These are phyloP conservation scores for Cryphonectria carpinicola DNA, from an alignment of 2,329 filamentous ascomycete species.

Conservation along the genomic window DNA sequence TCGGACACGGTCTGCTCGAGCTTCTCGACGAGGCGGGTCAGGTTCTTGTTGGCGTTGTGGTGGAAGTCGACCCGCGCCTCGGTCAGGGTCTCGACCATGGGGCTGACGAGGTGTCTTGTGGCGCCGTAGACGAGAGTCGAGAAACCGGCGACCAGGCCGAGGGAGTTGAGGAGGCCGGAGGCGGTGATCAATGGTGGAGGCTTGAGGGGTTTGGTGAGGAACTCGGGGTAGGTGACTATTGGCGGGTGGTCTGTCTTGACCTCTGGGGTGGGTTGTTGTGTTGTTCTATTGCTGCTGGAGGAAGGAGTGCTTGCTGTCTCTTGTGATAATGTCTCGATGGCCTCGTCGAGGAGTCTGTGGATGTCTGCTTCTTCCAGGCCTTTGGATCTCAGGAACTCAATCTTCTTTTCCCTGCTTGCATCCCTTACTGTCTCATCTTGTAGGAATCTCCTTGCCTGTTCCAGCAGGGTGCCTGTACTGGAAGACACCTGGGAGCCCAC, in stretches of 20 bases:
- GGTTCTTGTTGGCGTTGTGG: conserved; percentile 50
- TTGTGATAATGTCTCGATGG: conserved; percentile 20
- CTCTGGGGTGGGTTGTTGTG: conserved; percentile 33
- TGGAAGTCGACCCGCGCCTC: conserved; percentile 58
- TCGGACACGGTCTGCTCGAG: conserved; percentile 64
- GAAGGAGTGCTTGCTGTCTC: conserved; percentile 12
- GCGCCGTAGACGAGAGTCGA: conserved; percentile 72
- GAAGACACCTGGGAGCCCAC: conserved; percentile 2
- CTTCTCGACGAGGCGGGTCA: conserved; percentile 51
- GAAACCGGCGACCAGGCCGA: conserved; percentile 61
- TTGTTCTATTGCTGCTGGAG: conserved; percentile 20
- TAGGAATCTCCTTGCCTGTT: conserved; percentile 77
- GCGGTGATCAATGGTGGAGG: conserved; percentile 67
- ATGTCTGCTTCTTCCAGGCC: conserved; percentile 72
- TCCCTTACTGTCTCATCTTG: conserved; percentile 73
- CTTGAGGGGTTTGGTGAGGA: conserved; percentile 60
- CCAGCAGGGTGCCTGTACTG: conserved; percentile 48
- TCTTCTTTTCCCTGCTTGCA: conserved; percentile 72
- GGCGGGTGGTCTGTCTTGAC: conserved; percentile 52
- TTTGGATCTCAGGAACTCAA: conserved; percentile 77
- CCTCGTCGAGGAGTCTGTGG: conserved; percentile 60
- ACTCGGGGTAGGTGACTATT: conserved; percentile 73
- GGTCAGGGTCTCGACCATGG: conserved; percentile 58
- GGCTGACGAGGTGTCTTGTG: conserved; percentile 69
- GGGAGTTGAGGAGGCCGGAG: conserved; percentile 59